These are phyloP conservation scores for Ilex paraguariensis DNA, from an alignment of 305 asterid genomes.

Conservation along the genomic window DNA sequence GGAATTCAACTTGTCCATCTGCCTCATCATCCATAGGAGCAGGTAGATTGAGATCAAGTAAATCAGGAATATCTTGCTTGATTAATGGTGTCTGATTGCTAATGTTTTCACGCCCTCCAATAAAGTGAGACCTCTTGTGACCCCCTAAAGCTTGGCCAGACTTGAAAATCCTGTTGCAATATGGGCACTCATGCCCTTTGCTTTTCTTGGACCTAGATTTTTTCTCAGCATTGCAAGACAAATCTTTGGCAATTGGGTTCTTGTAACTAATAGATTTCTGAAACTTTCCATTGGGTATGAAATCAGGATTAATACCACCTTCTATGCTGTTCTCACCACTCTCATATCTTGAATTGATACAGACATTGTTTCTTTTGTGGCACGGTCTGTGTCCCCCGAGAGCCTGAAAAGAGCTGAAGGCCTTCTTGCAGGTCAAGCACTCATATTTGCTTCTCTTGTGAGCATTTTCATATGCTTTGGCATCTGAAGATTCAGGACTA, in stretches of 20 bases:
- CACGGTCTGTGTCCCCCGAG: slow-evolving; percentile 90
- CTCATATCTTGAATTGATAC: slow-evolving; percentile 38
- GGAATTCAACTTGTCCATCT: slow-evolving; percentile 22
- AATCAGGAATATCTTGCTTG: slow-evolving; percentile 31
- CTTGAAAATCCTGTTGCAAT: slow-evolving; percentile 69
- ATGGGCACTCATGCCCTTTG: slow-evolving; percentile 70
- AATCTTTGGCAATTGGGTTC: slow-evolving; percentile 32
- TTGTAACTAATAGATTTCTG: slow-evolving; percentile 28
- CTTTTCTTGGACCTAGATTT: slow-evolving; percentile 44
- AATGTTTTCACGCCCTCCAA: slow-evolving; percentile 34
- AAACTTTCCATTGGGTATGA: slow-evolving; percentile 19
- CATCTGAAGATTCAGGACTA: slow-evolving; percentile 13
- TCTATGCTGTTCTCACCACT: slow-evolving; percentile 53
- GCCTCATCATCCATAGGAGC: slow-evolving; percentile 59
- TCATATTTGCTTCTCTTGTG: slow-evolving; percentile 49
- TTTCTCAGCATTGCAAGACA: slow-evolving; percentile 29
- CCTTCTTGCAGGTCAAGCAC: slow-evolving; percentile 74
- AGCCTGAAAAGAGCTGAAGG: slow-evolving; percentile 69
- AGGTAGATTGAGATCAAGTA: slow-evolving; percentile 70
- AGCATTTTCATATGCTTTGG: slow-evolving; percentile 18
- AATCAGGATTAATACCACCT: slow-evolving; percentile 31
- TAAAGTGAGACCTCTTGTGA: slow-evolving; percentile 84
- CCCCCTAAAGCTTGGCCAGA: slow-evolving; percentile 95
- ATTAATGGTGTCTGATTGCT: slow-evolving; percentile 19
- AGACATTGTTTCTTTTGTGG: slow-evolving; percentile 46